Base-by-base conservation (phyloP, 176 grass and related monocot species). In the Olyra latifolia region DNA sequence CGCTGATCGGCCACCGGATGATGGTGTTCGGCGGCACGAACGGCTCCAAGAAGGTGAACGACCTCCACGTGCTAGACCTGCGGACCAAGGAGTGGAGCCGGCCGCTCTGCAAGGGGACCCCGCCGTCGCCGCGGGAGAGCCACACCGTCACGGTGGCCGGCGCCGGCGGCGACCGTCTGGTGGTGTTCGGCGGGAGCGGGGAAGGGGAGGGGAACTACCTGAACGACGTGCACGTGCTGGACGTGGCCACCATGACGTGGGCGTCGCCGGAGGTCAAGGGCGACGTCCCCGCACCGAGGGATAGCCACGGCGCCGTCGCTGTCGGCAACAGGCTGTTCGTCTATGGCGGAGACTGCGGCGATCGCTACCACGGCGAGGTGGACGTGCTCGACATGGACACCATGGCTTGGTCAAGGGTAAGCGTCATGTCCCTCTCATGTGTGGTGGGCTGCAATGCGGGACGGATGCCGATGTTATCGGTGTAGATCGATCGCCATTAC, bases 171-270 rank as follows among this genome's bases (percentile, higher is more conserved):
- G 61, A 89, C 54, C 87, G 84, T 30, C 76, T 99, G 15, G 88
- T 95, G 8, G 88, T 99, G 27, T 99, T 99, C 59, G 96, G 96
- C 14, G 96, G 96, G 1, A 99, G 96, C 8, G 96, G 96, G 8
- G 92, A 99, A 27, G 96, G 92, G 32, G 96, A 99, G 62, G 88
- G 90, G 29, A 99, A 99, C 86, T 95, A 95, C 89, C 86, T 99
- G 59, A 89, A 91, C 81, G 92, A 99, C 72, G 88, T 99, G 35
- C 88, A 95, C 82, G 41, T 95, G 55, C 83, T 99, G 25, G 90
- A 99, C 45, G 76, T 95, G 25, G 73, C 87, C 73, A 89, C 62
- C 65, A 89, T 99, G 92, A 84, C 88, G 46, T 99, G 96, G 96
- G 85, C 84, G 44, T 84, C 88, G 43, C 96, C 96, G 3, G 90